Percentiles rank a stretch among this genome's conserved stretches.
Evolutionary conservation across 106 monocot genomes (phyloP).

Genomic region (Apostasia ramifera): DNA sequence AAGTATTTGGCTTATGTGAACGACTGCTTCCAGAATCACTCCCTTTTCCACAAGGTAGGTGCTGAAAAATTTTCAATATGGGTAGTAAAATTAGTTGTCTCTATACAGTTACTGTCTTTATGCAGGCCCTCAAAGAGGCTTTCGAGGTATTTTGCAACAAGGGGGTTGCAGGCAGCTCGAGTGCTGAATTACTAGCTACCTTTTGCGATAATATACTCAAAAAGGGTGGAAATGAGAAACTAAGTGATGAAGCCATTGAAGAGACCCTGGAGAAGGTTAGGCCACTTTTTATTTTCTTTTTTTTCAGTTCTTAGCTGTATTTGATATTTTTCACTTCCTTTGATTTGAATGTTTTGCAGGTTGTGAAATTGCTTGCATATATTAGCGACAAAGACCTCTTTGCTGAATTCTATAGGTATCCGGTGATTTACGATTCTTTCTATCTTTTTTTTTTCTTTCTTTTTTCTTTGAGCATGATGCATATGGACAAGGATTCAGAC

Average conservation of each 20-base stretch:
- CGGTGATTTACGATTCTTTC: not conserved
- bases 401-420: constrained; percentile 65
- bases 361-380: constrained; percentile 59
- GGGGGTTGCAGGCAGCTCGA: constrained; percentile 68
- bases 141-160: constrained; percentile 82
- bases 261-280: constrained; percentile 69
- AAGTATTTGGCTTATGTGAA: constrained; percentile 68
- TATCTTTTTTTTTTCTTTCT: not conserved
- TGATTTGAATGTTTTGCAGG: constrained; percentile 21
- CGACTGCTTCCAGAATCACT: constrained; percentile 68
- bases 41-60: constrained; percentile 71
- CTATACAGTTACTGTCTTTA: not conserved
- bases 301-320: not conserved
- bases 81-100: not conserved
- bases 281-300: not conserved
- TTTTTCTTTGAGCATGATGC: not conserved
- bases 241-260: constrained; percentile 76
- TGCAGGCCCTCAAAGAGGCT: constrained; percentile 70
- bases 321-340: not conserved
- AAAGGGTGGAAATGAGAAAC: constrained; percentile 70
- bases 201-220: constrained; percentile 80
- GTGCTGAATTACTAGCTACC: constrained; percentile 64
- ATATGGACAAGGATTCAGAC: not conserved
- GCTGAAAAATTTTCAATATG: not conserved
- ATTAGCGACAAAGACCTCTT: constrained; percentile 69